phyloP scores from a whole-genome alignment of 1,139 yeast genomes.

The Arxiozyma bovina region DNA sequence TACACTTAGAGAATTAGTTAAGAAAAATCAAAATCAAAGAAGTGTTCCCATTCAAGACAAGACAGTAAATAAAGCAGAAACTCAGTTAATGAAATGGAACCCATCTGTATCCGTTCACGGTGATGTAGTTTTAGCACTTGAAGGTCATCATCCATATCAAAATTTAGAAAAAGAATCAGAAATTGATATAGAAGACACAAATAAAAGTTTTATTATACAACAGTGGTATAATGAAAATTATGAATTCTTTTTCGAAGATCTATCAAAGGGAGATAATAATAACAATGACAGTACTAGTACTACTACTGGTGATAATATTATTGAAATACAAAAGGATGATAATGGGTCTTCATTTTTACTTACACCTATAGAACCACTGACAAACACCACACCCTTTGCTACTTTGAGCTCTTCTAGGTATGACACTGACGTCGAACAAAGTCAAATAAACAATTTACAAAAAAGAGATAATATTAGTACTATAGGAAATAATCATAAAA shows the following conservation, averaged over 20 bases:
- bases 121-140: constrained; percentile 21
- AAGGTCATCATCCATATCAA: constrained; percentile 25
- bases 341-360: background rate
- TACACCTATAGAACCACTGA: background rate
- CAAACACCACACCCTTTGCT: constrained; percentile 1
- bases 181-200: background rate
- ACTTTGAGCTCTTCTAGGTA: constrained; percentile 1
- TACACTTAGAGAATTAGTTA: constrained; percentile 27
- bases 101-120: constrained; percentile 39
- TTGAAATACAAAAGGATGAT: background rate
- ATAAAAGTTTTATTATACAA: background rate
- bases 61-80: constrained; percentile 42
- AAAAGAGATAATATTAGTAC: background rate
- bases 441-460: background rate
- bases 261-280: background rate
- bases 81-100: constrained; percentile 44
- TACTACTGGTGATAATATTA: background rate
- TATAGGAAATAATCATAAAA: background rate
- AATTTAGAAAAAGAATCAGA: background rate
- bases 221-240: constrained; percentile 3
- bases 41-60: constrained; percentile 27
- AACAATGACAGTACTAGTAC: no score
- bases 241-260: background rate
- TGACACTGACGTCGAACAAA: background rate
- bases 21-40: constrained; percentile 27